Percentiles rank a stretch among this genome's conserved stretches.
These are phyloP conservation scores for Xylariaceae sp. DNA, from an alignment of 2,329 filamentous ascomycete genomes.

Conservation along the genomic window DNA sequence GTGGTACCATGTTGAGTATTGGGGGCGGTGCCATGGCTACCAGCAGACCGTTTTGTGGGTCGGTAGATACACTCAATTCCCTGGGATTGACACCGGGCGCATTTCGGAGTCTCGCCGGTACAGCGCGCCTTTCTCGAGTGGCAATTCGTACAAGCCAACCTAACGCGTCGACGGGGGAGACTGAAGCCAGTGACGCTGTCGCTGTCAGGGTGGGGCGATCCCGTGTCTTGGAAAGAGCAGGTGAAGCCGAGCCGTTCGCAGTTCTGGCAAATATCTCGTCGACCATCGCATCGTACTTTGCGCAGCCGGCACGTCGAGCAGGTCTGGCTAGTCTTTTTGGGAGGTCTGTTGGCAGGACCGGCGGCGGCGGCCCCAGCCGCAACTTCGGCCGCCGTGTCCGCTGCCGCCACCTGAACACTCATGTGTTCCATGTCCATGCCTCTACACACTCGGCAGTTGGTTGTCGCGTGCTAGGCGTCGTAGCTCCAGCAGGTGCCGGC, in stretches of 20 bases:
- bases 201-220: constrained; percentile 30
- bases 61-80: constrained; percentile 53
- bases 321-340: constrained; percentile 37
- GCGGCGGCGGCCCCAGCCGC: constrained; percentile 31
- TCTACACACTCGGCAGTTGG: constrained; percentile 1
- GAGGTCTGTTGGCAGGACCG: constrained; percentile 31
- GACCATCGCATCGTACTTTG: constrained; percentile 54
- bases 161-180: constrained; percentile 49
- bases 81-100: constrained; percentile 47
- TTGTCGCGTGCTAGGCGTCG: constrained; percentile 15
- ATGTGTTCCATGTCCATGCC: constrained; percentile 34
- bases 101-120: constrained; percentile 51
- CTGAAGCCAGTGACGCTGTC: constrained; percentile 37
- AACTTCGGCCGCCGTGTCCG: constrained; percentile 33
- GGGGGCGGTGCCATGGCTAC: constrained; percentile 20
- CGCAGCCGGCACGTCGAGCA: constrained; percentile 50
- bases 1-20: constrained; percentile 24
- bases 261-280: constrained; percentile 49
- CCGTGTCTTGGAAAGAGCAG: constrained; percentile 50
- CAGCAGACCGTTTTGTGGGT: constrained; percentile 30
- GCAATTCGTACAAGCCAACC: constrained; percentile 53
- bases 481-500: constrained; percentile 15
- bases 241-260: constrained; percentile 53
- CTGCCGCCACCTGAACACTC: constrained; percentile 32
- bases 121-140: constrained; percentile 54